Conservation (phyloP, 73 alveolate species). For the Tetrahymena borealis region DNA sequence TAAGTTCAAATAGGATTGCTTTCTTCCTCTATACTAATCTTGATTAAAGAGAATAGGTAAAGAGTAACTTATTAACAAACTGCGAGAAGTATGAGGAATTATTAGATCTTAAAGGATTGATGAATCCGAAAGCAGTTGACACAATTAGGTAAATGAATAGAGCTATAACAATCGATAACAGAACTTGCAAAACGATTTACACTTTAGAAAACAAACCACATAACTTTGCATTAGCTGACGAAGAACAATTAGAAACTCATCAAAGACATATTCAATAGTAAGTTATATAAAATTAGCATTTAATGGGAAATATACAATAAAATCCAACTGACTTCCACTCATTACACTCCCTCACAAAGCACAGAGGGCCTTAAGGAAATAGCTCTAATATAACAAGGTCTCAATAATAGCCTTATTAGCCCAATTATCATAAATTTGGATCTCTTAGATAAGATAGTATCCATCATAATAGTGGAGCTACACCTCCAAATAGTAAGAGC, state of each 20-base stretch:
- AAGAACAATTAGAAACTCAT: neutral
- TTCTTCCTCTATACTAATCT: neutral
- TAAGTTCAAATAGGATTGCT: neutral
- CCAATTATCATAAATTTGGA: too few species aligned
- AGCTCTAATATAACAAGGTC: neutral
- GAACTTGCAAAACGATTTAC: neutral
- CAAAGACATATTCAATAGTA: neutral
- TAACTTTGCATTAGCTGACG: neutral
- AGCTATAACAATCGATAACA: neutral
- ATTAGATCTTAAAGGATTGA: neutral
- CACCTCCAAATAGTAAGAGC: neutral
- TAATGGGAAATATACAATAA: neutral
- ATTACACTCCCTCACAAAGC: neutral
- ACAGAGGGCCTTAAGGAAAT: neutral
- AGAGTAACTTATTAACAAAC: neutral
- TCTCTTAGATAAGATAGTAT: neutral
- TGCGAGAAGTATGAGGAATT: neutral
- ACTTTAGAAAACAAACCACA: neutral
- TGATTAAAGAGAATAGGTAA: neutral
- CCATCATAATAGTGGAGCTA: neutral
- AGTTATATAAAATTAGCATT: neutral
- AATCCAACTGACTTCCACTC: neutral
- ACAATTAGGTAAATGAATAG: neutral
- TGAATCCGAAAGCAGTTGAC: neutral
- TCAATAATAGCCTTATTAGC: neutral